phyloP scores from a whole-genome alignment of 257 asterid species.

The Gardenia jasminoides region DNA sequence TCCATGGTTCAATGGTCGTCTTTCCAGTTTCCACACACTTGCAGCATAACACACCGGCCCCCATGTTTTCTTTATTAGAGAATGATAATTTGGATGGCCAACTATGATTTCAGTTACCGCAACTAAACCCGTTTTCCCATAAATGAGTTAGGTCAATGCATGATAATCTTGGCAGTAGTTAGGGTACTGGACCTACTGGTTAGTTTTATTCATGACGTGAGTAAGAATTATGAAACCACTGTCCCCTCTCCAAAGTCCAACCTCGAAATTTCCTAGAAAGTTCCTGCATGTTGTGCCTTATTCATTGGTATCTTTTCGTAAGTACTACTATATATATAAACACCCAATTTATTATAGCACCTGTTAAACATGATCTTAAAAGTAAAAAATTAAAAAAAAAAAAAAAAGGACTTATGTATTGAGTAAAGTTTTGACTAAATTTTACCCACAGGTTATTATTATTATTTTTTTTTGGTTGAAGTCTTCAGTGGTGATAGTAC shows the following conservation, averaged over 20 bases:
- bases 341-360: neutral
- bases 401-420: too few relatives aligned
- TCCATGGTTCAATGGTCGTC: too few relatives aligned
- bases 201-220: neutral
- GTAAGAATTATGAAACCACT: neutral
- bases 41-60: too few relatives aligned
- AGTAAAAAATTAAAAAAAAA: too few relatives aligned
- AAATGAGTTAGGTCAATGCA: constrained; percentile 8
- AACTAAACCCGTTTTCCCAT: neutral
- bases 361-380: neutral
- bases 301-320: neutral
- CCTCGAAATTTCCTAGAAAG: constrained; percentile 10
- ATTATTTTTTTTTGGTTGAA: too few relatives aligned
- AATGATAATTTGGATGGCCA: neutral
- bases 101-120: too few relatives aligned
- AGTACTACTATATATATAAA: neutral
- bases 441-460: too few relatives aligned
- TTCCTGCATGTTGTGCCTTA: neutral
- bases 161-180: neutral
- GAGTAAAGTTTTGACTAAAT: too few relatives aligned
- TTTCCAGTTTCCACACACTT: too few relatives aligned
- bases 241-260: neutral
- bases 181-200: neutral
- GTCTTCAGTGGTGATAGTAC: too few relatives aligned
- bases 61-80: too few relatives aligned